Evolutionary conservation across 192 early-diverging fungal species (phyloP), one percentile per base, ranked within the genome.

Genomic region (Diversispora eburnea): DNA sequence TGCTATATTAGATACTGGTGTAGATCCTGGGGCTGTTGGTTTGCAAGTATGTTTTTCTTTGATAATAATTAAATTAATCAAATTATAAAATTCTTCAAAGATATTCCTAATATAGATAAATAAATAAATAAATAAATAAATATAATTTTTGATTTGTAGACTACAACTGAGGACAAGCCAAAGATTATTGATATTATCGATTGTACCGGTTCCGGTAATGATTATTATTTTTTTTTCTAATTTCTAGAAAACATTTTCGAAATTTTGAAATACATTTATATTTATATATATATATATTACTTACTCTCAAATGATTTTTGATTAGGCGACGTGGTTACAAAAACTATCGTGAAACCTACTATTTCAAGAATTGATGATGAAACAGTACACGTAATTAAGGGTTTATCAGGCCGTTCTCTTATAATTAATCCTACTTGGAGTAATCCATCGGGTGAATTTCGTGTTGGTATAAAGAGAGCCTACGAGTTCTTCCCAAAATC

Each of bases 141-240:
- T 49, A 67, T 33, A 22, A 67, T 41, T 20, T 43, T 60, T 47
- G 56, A 58, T 71, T 20, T 70, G 62, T 22, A 85, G 82, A 77
- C 87, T 17, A 98, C 96, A 2, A 89, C 91, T 19, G 91, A 94
- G 58, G 97, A 95, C 54, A 87, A 90, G 78, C 91, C 89, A 67
- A 99, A 99, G 81, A 82, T 99, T 22, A 83, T 96, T 39, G 93
- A 97, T 77, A 88, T 93, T 68, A 86, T 99, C 54, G 97, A 99
- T 85, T 99, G 97, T 85, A 93, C 95, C 3, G 95, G 96, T 45
- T 86, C 86, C 46, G 78, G 88, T 83, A 79, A 59, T 46, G 9
- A 45, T 41, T 19, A 13, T 15, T n/a, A n/a, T n/a, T n/a, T n/a
- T 7, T 47, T 49, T 48, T 56, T 63, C 9, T 43, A 17, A 20